A percentile compares a stretch with the other conserved stretches of the same genome.
phyloP scores from a whole-genome alignment of 805 yeast genomes.

The Metschnikowia santaceciliae region DNA sequence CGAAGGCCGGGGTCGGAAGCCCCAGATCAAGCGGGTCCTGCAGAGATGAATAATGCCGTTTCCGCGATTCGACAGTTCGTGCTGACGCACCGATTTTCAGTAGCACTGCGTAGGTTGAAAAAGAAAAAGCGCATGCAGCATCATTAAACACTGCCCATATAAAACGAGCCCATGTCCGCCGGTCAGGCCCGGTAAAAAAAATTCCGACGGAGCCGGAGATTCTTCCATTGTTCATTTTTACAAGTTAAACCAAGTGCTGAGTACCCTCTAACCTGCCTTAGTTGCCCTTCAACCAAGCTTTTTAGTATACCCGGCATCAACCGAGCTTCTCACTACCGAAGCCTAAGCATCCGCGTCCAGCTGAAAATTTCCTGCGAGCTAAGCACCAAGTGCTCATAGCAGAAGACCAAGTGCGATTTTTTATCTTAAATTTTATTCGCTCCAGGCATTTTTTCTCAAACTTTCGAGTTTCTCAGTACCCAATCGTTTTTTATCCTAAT shows the following conservation, averaged over 20 bases:
- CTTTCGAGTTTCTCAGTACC: conserved; percentile 4
- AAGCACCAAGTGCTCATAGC: conserved; percentile 1
- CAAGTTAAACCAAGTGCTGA: not conserved
- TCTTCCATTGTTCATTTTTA: too few relatives aligned
- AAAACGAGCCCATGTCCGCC: not conserved
- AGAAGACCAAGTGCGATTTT: not conserved
- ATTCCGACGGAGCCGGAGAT: not conserved
- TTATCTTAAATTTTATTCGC: conserved; percentile 2
- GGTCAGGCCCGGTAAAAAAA: not conserved
- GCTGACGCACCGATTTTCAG: conserved; percentile 1
- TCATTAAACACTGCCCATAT: not conserved
- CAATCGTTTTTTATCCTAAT: conserved; percentile 8
- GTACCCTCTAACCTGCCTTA: not conserved
- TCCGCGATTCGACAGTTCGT: conserved; percentile 10
- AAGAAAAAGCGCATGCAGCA: conserved; percentile 2
- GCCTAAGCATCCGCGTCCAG: not conserved
- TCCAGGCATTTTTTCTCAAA: conserved; percentile 3
- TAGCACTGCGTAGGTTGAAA: conserved; percentile 1
- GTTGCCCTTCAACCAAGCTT: not conserved
- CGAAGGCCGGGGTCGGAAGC: conserved; percentile 2
- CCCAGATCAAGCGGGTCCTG: conserved; percentile 8
- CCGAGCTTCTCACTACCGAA: not conserved
- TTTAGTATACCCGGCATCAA: not conserved
- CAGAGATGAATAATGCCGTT: conserved; percentile 16
- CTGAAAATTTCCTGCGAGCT: conserved; percentile 1